Base-by-base conservation (phyloP, 2,329 filamentous ascomycete genomes). In the Dothidotthia symphoricarpi region DNA sequence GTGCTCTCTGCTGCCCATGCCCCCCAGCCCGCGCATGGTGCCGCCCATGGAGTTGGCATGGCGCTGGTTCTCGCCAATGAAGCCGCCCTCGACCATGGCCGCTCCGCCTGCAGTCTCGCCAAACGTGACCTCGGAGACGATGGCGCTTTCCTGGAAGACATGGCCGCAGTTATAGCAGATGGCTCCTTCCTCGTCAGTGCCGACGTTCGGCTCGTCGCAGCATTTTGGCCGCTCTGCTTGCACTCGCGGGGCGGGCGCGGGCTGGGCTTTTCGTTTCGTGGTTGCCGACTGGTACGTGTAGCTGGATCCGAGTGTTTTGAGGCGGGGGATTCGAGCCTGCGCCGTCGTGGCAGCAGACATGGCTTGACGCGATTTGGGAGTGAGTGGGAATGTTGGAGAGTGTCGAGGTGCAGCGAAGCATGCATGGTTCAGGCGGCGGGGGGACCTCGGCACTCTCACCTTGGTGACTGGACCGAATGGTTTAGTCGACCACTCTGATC, bases 61-160 rank as follows among this genome's bases (percentile, higher is more conserved):
- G 16, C 86, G 88, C 61, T 96, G 88, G 64, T 90, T 87, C 42
- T 88, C 86, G 36, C 82, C 85, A 44, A 98, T 82, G 61, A 85
- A 94, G 47, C 84, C 90, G 64, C 93, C 93, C 65, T 96, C 88
- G 13, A 96, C 88, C 34, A 94, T 80, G 35, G 91, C 90, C 32
- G 87, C 88, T 57, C 93, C 93, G 24, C 81, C 83, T 0, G 87
- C 81, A 17, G 82, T 85, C 71, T 98, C 91, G 49, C 89, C 89
- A 60, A 97, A 98, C 15, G 84, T 84, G 46, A 97, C 81, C 66
- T 98, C 93, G 32, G 88, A 81, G 41, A 96, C 90, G 47, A 97
- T 95, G 59, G 94, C 89, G 62, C 82, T 83, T 61, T 94, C 86
- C 53, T 86, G 84, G 39, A 91, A 80, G 51, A 95, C 81, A 43